A percentile compares a stretch with the other conserved stretches of the same genome.
These are phyloP conservation scores for Melampsora larici-populina DNA, from an alignment of 1,284 basidiomycete species.

Conservation along the genomic window DNA sequence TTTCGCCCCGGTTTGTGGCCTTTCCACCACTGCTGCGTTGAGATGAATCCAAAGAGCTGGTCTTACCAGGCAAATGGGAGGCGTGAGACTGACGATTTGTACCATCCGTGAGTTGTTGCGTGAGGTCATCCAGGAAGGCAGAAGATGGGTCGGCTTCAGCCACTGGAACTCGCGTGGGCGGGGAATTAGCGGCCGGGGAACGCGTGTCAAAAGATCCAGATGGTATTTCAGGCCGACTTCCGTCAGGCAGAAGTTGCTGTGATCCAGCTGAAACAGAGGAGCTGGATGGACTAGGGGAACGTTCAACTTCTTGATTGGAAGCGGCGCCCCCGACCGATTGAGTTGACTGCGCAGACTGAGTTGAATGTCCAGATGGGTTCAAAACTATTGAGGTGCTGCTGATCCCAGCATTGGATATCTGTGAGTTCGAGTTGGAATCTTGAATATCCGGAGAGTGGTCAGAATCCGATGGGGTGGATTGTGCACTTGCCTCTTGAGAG, in stretches of 20 bases:
- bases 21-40: not conserved
- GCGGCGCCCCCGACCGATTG: constrained; percentile 17
- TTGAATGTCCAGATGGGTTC: constrained; percentile 38
- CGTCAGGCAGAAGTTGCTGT: constrained; percentile 15
- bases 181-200: not conserved
- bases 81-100: not conserved
- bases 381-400: constrained; percentile 32
- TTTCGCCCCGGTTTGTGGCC: not conserved
- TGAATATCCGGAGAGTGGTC: constrained; percentile 15
- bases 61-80: too few relatives aligned
- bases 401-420: constrained; percentile 2
- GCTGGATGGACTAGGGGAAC: constrained; percentile 38
- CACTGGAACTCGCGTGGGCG: not conserved
- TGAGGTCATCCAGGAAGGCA: not conserved
- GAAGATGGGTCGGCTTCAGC: not conserved
- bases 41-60: too few relatives aligned
- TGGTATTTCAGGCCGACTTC: not conserved
- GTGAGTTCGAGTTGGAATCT: constrained; percentile 26
- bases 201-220: not conserved
- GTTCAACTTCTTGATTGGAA: constrained; percentile 8
- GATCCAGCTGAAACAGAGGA: constrained; percentile 30
- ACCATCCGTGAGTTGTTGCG: not conserved
- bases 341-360: constrained; percentile 16
- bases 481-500: not conserved
- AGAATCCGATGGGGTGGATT: constrained; percentile 7